Evolutionary conservation across 495 filamentous ascomycete species (phyloP), one percentile per base, ranked within the genome.

Genomic region (Massariosphaeria phaeospora): DNA sequence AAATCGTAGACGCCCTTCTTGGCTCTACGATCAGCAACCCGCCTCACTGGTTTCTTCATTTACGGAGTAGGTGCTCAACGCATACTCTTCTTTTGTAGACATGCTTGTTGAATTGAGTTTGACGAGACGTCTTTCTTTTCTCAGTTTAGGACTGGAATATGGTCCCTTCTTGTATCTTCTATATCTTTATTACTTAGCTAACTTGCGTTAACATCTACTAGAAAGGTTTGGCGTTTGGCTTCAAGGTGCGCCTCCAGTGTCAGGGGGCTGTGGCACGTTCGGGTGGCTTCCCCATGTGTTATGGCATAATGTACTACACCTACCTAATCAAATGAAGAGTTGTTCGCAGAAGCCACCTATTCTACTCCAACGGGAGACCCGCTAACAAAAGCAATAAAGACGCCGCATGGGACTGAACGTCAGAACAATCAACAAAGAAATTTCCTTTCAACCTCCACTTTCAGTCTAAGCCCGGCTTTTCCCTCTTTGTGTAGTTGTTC

Each of bases 1-100:
- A 82, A 81, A 59, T 50, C 48, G 39, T 59, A 55, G 24, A 23
- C n/a, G 36, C 25, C 24, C n/a, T n/a, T n/a, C n/a, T n/a, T n/a
- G 9, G 2, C 11, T 18, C 2, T 25, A 27, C 38, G 21, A 6
- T 33, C 2, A 33, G 43, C 7, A n/a, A n/a, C n/a, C n/a, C n/a
- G n/a, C n/a, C n/a, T n/a, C 27, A 17, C 17, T 33, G 31, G 5
- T 18, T 46, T 12, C 45, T 53, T 38, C 50, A 53, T 58, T 29
- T 21, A 52, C 40, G 40, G 30, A 33, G 17, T 20, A 20, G 23
- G 12, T 52, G 55, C 15, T 30, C 25, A 23, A n/a, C 13, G 20
- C 35, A 40, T 34, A 29, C 46, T 20, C 29, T 7, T 13, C 25
- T 45, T 51, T 27, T 18, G 30, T 29, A 35, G 17, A 38, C 11